Conservation (phyloP, 2,329 filamentous ascomycete species). For the Penicillium sp. region DNA sequence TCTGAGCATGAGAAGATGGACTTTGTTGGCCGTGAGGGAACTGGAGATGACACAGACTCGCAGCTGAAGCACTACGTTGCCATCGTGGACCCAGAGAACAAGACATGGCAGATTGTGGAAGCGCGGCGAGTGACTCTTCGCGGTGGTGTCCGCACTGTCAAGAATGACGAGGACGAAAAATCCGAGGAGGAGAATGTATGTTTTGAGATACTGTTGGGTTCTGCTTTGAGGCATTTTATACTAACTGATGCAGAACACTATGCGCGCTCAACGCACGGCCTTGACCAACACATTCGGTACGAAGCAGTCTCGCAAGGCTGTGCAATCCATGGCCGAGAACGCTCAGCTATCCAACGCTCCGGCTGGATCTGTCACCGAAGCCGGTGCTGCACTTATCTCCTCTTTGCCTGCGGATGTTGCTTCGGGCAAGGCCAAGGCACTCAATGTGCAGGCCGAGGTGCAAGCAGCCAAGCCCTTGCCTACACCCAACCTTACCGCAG, state of each 20-base stretch:
- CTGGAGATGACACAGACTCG: conserved; percentile 51
- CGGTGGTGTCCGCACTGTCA: conserved; percentile 42
- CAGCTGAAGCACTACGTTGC: conserved; percentile 62
- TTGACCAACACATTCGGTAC: conserved; percentile 54
- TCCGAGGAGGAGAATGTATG: conserved; percentile 34
- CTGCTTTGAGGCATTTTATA: not conserved
- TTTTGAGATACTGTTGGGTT: not conserved
- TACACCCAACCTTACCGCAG: conserved; percentile 42
- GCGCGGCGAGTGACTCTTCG: conserved; percentile 58
- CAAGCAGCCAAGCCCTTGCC: conserved; percentile 50
- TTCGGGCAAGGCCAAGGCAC: conserved; percentile 34
- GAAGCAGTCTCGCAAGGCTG: conserved; percentile 52
- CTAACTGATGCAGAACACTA: conserved; percentile 32
- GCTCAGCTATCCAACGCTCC: conserved; percentile 46
- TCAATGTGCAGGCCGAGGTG: conserved; percentile 41
- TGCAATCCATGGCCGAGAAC: conserved; percentile 50
- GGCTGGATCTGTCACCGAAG: conserved; percentile 35
- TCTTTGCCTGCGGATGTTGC: conserved; percentile 40
- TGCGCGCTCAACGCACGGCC: conserved; percentile 41
- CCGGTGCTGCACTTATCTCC: conserved; percentile 46
- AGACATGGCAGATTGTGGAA: conserved; percentile 56
- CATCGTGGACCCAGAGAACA: conserved; percentile 57
- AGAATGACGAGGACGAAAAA: conserved; percentile 29
- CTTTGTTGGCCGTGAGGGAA: conserved; percentile 55
- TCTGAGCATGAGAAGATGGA: conserved; percentile 62